Conservation (phyloP, 495 filamentous ascomycete genomes). For the Xylaria nigripes region DNA sequence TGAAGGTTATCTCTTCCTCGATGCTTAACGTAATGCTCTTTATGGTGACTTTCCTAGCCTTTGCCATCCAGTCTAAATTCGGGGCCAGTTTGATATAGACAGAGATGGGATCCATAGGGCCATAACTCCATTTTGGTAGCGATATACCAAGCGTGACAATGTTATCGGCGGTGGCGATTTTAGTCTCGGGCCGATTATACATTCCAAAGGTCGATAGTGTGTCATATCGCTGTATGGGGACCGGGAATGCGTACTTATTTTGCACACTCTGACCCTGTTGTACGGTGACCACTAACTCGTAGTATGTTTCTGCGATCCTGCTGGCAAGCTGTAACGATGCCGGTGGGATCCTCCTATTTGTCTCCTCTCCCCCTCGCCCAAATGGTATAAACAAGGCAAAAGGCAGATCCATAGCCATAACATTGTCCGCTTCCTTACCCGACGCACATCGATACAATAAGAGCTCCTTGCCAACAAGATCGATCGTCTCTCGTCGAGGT, state of each 20-base stretch:
- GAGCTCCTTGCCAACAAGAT: constrained; percentile 93
- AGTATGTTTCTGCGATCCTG: constrained; percentile 89
- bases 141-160: constrained; percentile 86
- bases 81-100: constrained; percentile 90
- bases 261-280: constrained; percentile 82
- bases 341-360: constrained; percentile 79
- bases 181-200: constrained; percentile 92
- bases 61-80: constrained; percentile 82
- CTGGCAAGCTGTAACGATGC: constrained; percentile 86
- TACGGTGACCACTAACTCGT: constrained; percentile 92
- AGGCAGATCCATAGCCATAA: constrained; percentile 94
- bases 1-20: constrained; percentile 95
- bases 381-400: constrained; percentile 97
- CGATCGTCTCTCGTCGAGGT: constrained; percentile 81
- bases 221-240: constrained; percentile 87
- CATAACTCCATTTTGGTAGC: constrained; percentile 92
- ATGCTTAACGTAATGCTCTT: constrained; percentile 88
- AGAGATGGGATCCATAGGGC: constrained; percentile 86
- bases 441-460: constrained; percentile 77
- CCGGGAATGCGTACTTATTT: constrained; percentile 83
- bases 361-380: constrained; percentile 80
- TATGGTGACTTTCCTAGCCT: constrained; percentile 88
- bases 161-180: constrained; percentile 78
- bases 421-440: constrained; percentile 75
- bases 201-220: constrained; percentile 97